These are phyloP conservation scores for Chlorociboria aeruginascens DNA, from an alignment of 495 filamentous ascomycete species.

Conservation along the genomic window DNA sequence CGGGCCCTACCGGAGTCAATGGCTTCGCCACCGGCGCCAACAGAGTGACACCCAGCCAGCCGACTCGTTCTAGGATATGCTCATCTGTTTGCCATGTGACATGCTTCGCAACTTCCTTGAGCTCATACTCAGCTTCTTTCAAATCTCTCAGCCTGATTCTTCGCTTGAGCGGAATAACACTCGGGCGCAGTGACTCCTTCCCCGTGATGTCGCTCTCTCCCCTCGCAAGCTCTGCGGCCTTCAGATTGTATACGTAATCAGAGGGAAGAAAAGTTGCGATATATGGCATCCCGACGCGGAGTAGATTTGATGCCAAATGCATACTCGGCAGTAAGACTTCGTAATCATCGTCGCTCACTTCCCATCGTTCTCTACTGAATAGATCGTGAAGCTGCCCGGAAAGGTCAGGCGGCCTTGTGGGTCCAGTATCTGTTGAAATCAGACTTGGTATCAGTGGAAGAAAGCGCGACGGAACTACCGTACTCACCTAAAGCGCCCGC, in stretches of 20 bases:
- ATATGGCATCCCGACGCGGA: slow-evolving; percentile 11
- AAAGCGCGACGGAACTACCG: not conserved
- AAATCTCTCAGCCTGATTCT: not conserved
- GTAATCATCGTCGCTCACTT: not conserved
- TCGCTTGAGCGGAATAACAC: not conserved
- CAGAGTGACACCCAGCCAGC: slow-evolving; percentile 6
- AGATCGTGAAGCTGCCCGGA: not conserved
- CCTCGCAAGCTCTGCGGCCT: not conserved
- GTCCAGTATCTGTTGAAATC: not conserved
- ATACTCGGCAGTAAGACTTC: slow-evolving; percentile 13
- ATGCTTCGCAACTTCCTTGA: slow-evolving; percentile 4
- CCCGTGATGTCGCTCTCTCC: not conserved
- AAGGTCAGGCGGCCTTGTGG: not conserved
- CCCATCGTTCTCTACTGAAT: slow-evolving; percentile 6
- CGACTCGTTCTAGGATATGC: not conserved
- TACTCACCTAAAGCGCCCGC: slow-evolving; percentile 4
- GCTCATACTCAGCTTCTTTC: not conserved
- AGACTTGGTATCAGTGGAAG: not conserved
- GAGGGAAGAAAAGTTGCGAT: slow-evolving; percentile 12
- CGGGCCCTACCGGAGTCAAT: not conserved
- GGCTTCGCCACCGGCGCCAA: not conserved
- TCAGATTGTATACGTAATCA: not conserved
- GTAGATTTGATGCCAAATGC: slow-evolving; percentile 3
- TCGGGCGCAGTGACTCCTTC: not conserved
- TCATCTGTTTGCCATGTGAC: slow-evolving; percentile 9